A percentile compares a stretch with the other conserved stretches of the same genome.
These are phyloP conservation scores for Scleroderma bovista DNA, from an alignment of 768 basidiomycete genomes.

Conservation along the genomic window DNA sequence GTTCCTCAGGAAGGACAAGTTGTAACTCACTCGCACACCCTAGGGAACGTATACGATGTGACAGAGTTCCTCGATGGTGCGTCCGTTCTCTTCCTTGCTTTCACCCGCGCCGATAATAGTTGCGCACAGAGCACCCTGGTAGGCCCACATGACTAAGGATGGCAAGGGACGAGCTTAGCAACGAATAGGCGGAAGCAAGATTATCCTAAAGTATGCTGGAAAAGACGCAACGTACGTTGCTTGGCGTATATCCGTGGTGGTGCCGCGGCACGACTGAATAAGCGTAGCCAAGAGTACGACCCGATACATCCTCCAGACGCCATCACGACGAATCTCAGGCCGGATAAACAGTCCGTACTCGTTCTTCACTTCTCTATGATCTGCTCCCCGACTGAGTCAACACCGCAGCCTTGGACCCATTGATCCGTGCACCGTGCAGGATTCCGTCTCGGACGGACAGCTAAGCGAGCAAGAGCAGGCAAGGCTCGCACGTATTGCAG, in stretches of 20 bases:
- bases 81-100: slow-evolving; percentile 2
- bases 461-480: slow-evolving; percentile 69
- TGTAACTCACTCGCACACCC: too few relatives aligned
- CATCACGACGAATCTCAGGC: slow-evolving; percentile 69
- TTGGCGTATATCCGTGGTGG: neutral
- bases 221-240: slow-evolving; percentile 78
- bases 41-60: slow-evolving; percentile 74
- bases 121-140: slow-evolving; percentile 57
- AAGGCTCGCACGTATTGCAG: slow-evolving; percentile 53
- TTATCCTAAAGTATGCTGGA: slow-evolving; percentile 85
- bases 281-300: slow-evolving; percentile 66
- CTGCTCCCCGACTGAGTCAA: neutral
- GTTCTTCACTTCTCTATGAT: slow-evolving; percentile 2
- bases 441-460: slow-evolving; percentile 47
- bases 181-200: slow-evolving; percentile 65
- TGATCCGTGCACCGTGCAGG: slow-evolving; percentile 61
- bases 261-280: neutral
- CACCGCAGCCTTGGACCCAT: slow-evolving; percentile 58
- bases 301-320: slow-evolving; percentile 86
- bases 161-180: slow-evolving; percentile 1
- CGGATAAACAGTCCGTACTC: slow-evolving; percentile 71
- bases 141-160: slow-evolving; percentile 6
- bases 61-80: slow-evolving; percentile 71
- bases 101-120: neutral
- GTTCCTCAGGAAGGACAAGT: too few relatives aligned